phyloP scores from a whole-genome alignment of 805 yeast genomes.

The Kregervanrija pseudodelftensis region DNA sequence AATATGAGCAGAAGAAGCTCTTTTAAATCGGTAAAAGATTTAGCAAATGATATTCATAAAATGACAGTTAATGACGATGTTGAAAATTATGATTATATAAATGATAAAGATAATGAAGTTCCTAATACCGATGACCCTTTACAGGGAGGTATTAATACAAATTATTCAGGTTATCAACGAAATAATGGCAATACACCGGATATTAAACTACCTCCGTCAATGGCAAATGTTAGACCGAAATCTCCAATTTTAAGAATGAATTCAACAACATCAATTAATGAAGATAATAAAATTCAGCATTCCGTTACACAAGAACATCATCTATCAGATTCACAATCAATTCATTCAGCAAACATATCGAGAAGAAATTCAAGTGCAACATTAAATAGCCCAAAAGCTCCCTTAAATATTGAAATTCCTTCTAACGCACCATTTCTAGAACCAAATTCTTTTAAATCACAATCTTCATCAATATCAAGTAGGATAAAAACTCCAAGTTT shows the following conservation, averaged over 20 bases:
- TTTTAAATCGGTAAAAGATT: slow-evolving; percentile 16
- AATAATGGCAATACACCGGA: slow-evolving; percentile 1
- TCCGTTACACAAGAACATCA: slow-evolving; percentile 8
- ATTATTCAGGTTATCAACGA: slow-evolving; percentile 3
- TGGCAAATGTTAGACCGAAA: slow-evolving; percentile 27
- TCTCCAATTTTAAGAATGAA: slow-evolving; percentile 28
- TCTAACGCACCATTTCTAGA: not conserved
- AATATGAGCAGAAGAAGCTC: slow-evolving; percentile 22
- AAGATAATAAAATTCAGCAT: slow-evolving; percentile 12
- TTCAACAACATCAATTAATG: slow-evolving; percentile 22
- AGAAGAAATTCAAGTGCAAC: slow-evolving; percentile 15
- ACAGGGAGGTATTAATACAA: slow-evolving; percentile 2
- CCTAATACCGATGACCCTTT: slow-evolving; percentile 1
- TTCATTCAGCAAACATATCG: slow-evolving; percentile 8
- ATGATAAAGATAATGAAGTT: slow-evolving; percentile 10
- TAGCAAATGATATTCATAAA: slow-evolving; percentile 12
- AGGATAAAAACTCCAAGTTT: slow-evolving; percentile 9
- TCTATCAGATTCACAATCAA: slow-evolving; percentile 6
- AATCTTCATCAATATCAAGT: slow-evolving; percentile 4
- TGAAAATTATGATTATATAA: slow-evolving; percentile 17
- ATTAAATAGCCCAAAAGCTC: slow-evolving; percentile 3
- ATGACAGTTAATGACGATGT: slow-evolving; percentile 8
- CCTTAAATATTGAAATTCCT: slow-evolving; percentile 3
- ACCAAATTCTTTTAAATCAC: not conserved
- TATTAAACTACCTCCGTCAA: slow-evolving; percentile 26